Base-by-base conservation (phyloP, 2,329 filamentous ascomycete genomes). In the Penicillium glabrum region DNA sequence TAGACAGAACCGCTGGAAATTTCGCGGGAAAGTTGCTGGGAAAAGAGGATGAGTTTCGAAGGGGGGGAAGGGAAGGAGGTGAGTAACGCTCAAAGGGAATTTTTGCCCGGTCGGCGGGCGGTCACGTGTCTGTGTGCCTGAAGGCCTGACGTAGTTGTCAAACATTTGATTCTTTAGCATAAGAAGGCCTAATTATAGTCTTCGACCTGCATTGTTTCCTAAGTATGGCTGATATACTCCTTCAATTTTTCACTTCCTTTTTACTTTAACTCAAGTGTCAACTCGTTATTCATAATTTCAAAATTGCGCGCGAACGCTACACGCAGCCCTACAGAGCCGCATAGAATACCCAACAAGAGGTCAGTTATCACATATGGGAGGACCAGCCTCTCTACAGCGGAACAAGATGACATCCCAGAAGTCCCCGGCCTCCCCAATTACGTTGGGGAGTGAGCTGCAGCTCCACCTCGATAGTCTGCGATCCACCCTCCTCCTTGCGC, bases 391-490 rank as follows among this genome's bases (percentile, higher is more conserved):
- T 35, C 83, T 79, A 96, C 55, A 96, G 65, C 26, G 91, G 91
- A 63, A 96, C 77, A 61, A 98, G 84, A 77, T 97, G 93, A 73
- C 93, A 99, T 53, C 93, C 93, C 67, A 99, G 78, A 72, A 96
- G 79, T 13, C 93, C 95, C 73, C 91, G 83, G 29, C 95, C 95
- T 64, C 93, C 93, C 93, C 95, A 99, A 70, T 93, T 82, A 45
- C 86, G 84, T 66, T 86, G 83, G 52, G 93, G 93, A 47, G 82
- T 90, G 61, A 99, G 77, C 61, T 84, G 86, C 67, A 97, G 76
- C 56, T 86, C 82, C 56, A 95, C 73, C 62, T 91, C 75, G 51
- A 75, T 72, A 21, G 70, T 61, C 7, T 83, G 67, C 82, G 79
- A 54, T 73, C 75, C 63, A 68, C 70, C 45, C 70, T 76, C 53